Conservation (phyloP, 1,284 basidiomycete genomes). For the Butyriboletus appendiculatus region DNA sequence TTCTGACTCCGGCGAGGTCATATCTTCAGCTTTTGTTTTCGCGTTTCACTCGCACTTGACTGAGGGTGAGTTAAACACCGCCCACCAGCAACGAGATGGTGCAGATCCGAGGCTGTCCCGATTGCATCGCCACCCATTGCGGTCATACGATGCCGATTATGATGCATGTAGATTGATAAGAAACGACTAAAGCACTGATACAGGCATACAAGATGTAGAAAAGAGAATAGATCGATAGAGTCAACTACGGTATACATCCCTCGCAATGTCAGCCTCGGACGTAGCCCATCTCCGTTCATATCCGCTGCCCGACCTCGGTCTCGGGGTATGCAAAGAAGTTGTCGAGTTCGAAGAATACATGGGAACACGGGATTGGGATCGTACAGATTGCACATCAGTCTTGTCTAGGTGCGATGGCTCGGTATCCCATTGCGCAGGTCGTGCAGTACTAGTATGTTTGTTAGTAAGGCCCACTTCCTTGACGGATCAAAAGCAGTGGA, state of each 20-base stretch:
- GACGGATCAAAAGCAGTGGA: not conserved
- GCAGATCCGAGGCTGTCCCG: too few relatives aligned
- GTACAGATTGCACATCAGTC: slow-evolving; percentile 2
- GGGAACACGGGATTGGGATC: not conserved
- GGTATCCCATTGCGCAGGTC: slow-evolving; percentile 3
- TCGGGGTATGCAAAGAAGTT: not conserved
- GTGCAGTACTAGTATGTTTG: slow-evolving; percentile 12
- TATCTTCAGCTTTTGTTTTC: too few relatives aligned
- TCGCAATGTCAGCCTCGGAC: slow-evolving; percentile 28
- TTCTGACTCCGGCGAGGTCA: too few relatives aligned
- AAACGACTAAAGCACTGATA: slow-evolving; percentile 10
- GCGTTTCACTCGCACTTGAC: too few relatives aligned
- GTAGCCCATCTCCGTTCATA: slow-evolving; percentile 28
- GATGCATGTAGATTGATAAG: not conserved
- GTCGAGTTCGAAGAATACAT: not conserved
- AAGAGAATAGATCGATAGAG: not conserved
- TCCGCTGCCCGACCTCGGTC: slow-evolving; percentile 1
- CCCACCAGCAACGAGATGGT: too few relatives aligned
- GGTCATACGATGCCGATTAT: not conserved
- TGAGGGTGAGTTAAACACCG: too few relatives aligned
- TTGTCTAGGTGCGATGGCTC: slow-evolving; percentile 7
- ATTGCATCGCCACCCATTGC: not conserved
- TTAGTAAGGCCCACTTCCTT: slow-evolving; percentile 4
- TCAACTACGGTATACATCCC: slow-evolving; percentile 23
- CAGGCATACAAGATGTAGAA: not conserved